Base-by-base conservation (phyloP, 805 yeast genomes). In the Pichia paraexigua region DNA sequence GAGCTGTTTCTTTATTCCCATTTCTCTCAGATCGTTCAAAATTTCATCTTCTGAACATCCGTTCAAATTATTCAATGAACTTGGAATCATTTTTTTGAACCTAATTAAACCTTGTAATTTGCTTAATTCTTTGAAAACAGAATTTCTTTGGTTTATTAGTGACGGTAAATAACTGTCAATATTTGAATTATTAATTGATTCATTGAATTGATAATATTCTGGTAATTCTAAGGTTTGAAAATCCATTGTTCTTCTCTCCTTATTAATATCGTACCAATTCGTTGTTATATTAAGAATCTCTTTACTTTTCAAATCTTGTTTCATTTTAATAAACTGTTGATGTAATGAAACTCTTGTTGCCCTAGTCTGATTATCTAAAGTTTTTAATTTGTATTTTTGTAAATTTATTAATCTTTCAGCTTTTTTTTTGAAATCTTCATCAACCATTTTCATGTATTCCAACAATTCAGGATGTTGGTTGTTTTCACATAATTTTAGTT, bases 401-500 rank as follows among this genome's bases (percentile, higher is more conserved):
- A 66, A 50, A 53, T 64, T 67, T 48, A 64, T 59, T 41, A 61
- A 59, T 40, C 63, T 56, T 32, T 60, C 61, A 25, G 90, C 70
- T 64, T 83, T 85, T 53, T 81, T 82, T 57, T 88, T 88, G 57
- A 89, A 82, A 57, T 85, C 82, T 43, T 79, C 78, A 53, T 85
- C 86, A 48, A 94, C 81, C 66, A 82, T 80, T 59, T 76, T 77
- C 64, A 85, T 80, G 49, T 86, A 85, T 46, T 79, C 76, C 40
- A 87, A 77, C 50, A 92, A 75, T 60, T 91, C 97, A 0, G 98
- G 98, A 67, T 94, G 99, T 21, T 89, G 79, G 13, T 97, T 97
- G 56, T 83, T 85, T 35, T 83, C 71, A 69, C 98, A 91, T 76
- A 92, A 79, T 60, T 85, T 85, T 54, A 92, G 71, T 65, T 94